phyloP scores from a whole-genome alignment of 1,139 yeast genomes.

The Hansenula lynferdii region DNA sequence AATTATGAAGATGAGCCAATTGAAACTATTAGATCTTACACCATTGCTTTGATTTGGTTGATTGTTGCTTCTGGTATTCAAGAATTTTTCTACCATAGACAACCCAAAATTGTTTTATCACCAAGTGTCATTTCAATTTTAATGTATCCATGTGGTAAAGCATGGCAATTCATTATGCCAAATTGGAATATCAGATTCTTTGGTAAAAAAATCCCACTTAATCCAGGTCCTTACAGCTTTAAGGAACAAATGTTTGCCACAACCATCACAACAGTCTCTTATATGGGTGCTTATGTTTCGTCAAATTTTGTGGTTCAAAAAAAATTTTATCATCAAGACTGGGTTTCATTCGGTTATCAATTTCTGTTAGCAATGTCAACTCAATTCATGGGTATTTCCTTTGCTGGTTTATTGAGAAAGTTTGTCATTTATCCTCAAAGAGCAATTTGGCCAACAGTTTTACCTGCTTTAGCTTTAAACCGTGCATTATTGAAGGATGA shows the following conservation, averaged over 20 bases:
- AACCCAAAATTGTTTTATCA: constrained; percentile 43
- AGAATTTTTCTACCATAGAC: constrained; percentile 53
- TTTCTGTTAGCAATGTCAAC: constrained; percentile 45
- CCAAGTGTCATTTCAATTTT: constrained; percentile 52
- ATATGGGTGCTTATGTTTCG: constrained; percentile 48
- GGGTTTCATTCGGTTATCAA: constrained; percentile 44
- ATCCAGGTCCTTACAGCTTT: constrained; percentile 61
- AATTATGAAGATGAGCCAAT: constrained; percentile 45
- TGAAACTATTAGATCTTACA: constrained; percentile 55
- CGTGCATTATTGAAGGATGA: constrained; percentile 44
- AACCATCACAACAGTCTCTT: constrained; percentile 39
- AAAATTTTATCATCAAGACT: constrained; percentile 20
- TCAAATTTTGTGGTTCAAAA: constrained; percentile 55
- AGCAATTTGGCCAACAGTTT: constrained; percentile 52
- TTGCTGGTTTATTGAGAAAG: constrained; percentile 56
- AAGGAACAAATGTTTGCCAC: constrained; percentile 69
- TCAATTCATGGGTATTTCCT: constrained; percentile 57
- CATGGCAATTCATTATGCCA: constrained; percentile 38
- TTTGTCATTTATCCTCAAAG: constrained; percentile 53
- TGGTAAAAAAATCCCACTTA: constrained; percentile 35
- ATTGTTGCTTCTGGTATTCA: constrained; percentile 52
- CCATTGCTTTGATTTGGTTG: constrained; percentile 52
- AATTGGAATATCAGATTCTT: constrained; percentile 38
- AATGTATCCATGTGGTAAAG: constrained; percentile 51
- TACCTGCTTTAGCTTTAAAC: constrained; percentile 53